Base-by-base conservation (phyloP, 768 basidiomycete genomes). In the Cubamyces sp. region DNA sequence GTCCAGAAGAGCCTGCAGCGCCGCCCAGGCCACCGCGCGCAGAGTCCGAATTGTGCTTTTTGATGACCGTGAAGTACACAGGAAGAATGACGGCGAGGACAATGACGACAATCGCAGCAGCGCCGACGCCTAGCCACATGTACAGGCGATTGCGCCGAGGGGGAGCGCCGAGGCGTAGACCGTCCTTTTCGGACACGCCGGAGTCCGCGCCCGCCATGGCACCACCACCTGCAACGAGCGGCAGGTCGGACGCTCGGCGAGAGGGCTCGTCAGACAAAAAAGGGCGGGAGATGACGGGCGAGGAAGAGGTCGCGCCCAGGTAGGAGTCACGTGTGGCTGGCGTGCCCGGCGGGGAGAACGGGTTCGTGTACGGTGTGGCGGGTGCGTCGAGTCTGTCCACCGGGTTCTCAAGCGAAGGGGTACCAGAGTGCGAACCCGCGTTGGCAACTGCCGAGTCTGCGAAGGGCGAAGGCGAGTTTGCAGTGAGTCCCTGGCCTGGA, bases 31-130 rank as follows among this genome's bases (percentile, higher is more conserved):
- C 50, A 3, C 62, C 47, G 1, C 16, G 7, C 4, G 50, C 30
- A 8, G 59, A 41, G 16, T 40, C 51, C 1, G 60, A 50, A n/a
- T 28, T 25, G 61, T 54, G 40, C 25, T 69, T 63, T 43, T 67
- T 69, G 37, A 62, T 65, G 46, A 66, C 66, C 11, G 68, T 66
- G 41, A 72, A 65, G 34, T 62, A 64, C 11, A 72, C 68, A 9
- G 71, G 71, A 8, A 72, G 64, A 14, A 68, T 64, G 30, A 72
- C 61, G 9, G 71, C 71, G 30, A 72, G 60, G 7, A 68, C 68
- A 25, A 72, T 55, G 42, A 72, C 69, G 34, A 70, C 66, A 34
- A 68, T 60, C 21, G 68, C 70, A 21, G 52, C 57, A 6, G 50
- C 52, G n/a, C 26, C 57, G 25, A 61, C 41, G 34, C 57, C 59